A percentile compares a stretch with the other conserved stretches of the same genome.
These are phyloP conservation scores for Viridothelium virens DNA, from an alignment of 495 filamentous ascomycete species.

Conservation along the genomic window DNA sequence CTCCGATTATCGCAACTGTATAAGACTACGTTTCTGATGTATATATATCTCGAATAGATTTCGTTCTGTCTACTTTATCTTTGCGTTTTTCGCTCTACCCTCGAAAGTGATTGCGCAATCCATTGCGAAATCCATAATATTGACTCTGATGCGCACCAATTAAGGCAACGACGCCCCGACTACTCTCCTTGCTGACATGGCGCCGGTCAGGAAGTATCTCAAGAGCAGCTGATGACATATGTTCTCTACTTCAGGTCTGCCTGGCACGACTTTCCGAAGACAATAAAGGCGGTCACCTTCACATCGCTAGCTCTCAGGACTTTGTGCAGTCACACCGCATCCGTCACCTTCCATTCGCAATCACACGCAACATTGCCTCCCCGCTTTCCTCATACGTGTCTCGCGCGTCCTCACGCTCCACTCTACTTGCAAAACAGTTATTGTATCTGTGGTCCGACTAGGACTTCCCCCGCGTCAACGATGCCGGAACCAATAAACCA, in stretches of 20 bases:
- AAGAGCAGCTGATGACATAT: neutral
- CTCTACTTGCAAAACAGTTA: neutral
- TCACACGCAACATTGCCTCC: neutral
- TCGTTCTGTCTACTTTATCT: neutral
- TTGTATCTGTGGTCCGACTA: neutral
- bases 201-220: neutral
- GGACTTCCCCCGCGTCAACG: neutral
- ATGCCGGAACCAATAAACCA: constrained; percentile 3
- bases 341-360: neutral
- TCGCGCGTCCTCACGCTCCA: neutral
- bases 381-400: neutral
- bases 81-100: neutral
- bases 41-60: neutral
- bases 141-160: neutral
- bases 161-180: neutral
- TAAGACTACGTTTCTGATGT: neutral
- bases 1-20: neutral
- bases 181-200: neutral
- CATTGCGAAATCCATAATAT: neutral
- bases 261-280: neutral
- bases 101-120: neutral
- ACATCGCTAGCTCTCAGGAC: neutral
- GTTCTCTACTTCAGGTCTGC: neutral
- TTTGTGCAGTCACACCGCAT: neutral
- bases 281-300: neutral